These are phyloP conservation scores for Diaporthe australafricana DNA, from an alignment of 2,329 filamentous ascomycete species.

Conservation along the genomic window DNA sequence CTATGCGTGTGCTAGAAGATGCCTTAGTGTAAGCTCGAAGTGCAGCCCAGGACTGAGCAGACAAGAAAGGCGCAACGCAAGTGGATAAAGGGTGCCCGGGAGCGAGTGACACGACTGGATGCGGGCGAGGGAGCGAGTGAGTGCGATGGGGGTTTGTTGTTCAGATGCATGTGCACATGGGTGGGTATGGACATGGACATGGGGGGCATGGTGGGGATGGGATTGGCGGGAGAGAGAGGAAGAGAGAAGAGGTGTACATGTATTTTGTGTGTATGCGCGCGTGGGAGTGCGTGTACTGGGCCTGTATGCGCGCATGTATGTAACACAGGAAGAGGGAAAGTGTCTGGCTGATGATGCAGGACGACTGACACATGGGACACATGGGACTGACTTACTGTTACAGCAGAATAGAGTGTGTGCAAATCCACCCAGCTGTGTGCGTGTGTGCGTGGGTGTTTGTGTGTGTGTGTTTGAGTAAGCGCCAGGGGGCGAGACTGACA, in stretches of 20 bases:
- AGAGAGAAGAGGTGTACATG: no score
- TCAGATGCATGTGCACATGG: slow-evolving; percentile 13
- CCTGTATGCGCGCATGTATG: not conserved
- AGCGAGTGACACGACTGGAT: slow-evolving; percentile 23
- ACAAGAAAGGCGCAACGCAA: slow-evolving; percentile 23
- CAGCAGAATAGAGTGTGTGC: slow-evolving; percentile 1
- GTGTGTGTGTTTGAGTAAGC: slow-evolving; percentile 18
- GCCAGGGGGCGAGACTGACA: not conserved
- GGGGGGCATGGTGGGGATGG: not conserved
- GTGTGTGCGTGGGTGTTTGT: not conserved
- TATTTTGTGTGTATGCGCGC: not conserved
- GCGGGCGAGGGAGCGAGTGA: slow-evolving; percentile 4
- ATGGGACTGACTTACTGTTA: slow-evolving; percentile 9
- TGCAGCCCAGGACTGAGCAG: slow-evolving; percentile 33
- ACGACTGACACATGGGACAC: slow-evolving; percentile 16
- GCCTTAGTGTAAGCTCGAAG: slow-evolving; percentile 38
- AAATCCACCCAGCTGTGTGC: not conserved
- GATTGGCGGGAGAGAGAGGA: not conserved
- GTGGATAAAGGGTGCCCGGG: slow-evolving; percentile 17
- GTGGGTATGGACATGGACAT: not conserved
- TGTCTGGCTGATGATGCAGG: slow-evolving; percentile 2
- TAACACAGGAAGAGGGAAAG: not conserved
- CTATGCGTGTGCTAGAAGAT: slow-evolving; percentile 36
- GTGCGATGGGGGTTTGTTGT: slow-evolving; percentile 12
- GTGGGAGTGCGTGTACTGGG: no score